Evolutionary conservation across 108 stramenopile species (phyloP).

Genomic region (Nannochloropsis gaditana): DNA sequence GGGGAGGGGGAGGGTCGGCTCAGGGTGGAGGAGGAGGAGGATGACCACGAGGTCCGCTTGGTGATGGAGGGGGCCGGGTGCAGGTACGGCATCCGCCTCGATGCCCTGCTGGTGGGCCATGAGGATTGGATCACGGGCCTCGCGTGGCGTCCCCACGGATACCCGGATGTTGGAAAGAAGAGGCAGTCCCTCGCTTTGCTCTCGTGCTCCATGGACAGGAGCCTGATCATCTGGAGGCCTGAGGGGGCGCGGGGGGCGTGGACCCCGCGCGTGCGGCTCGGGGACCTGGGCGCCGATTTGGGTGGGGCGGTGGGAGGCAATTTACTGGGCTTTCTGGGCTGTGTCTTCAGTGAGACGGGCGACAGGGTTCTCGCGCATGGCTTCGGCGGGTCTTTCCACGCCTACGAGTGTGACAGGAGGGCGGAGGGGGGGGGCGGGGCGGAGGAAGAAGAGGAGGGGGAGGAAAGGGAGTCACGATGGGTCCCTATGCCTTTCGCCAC

Average conservation of each 20-base stretch:
- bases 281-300: conserved; percentile 15
- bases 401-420: not conserved
- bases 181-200: not conserved
- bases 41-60: not conserved
- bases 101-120: conserved; percentile 22
- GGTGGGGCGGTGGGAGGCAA: conserved; percentile 25
- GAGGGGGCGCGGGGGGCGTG: conserved; percentile 9
- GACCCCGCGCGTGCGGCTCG: not conserved
- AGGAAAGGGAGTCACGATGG: not conserved
- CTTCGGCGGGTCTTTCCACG: conserved; percentile 18
- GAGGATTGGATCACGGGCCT: conserved; percentile 1
- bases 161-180: not conserved
- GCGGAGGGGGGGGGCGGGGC: not conserved
- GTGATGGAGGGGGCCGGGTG: not conserved
- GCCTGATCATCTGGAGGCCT: conserved; percentile 15
- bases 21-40: not conserved
- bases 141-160: not conserved
- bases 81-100: conserved; percentile 3
- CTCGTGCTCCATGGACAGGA: conserved; percentile 24
- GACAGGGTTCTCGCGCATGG: not conserved
- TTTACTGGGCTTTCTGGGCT: conserved; percentile 19
- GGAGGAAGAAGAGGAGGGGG: not conserved
- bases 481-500: not conserved
- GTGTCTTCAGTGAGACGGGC: not conserved
- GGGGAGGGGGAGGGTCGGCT: not conserved